phyloP scores from a whole-genome alignment of 441 rosid genomes.

The Isatis lusitanica region DNA sequence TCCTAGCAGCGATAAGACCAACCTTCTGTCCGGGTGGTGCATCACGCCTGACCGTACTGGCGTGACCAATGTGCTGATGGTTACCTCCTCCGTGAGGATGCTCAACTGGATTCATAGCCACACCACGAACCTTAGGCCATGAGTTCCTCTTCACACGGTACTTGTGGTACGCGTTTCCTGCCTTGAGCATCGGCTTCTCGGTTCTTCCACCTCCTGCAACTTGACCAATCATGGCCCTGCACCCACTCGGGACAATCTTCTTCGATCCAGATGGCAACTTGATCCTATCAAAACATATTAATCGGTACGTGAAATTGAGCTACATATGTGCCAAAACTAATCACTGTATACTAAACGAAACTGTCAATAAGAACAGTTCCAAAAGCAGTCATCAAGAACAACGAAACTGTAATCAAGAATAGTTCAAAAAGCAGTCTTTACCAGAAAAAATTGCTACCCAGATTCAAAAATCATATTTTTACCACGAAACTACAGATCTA shows the following conservation, averaged over 20 bases:
- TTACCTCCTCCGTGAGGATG: constrained; percentile 98
- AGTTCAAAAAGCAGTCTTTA: not conserved
- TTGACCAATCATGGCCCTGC: constrained; percentile 76
- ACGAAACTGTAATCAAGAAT: not conserved
- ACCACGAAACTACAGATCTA: not conserved
- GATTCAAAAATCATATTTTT: too few relatives aligned
- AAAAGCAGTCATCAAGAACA: not conserved
- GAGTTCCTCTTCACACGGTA: constrained; percentile 87
- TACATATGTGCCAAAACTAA: too few relatives aligned
- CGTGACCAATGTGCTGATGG: constrained; percentile 90
- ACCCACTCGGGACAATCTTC: constrained; percentile 71
- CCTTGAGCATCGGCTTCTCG: constrained; percentile 86
- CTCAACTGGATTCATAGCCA: constrained; percentile 95
- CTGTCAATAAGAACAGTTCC: not conserved
- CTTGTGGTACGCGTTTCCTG: constrained; percentile 88
- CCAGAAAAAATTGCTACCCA: too few relatives aligned
- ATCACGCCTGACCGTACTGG: constrained; percentile 81
- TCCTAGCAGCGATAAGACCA: constrained; percentile 89
- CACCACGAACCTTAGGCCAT: constrained; percentile 97
- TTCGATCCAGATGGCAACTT: constrained; percentile 78
- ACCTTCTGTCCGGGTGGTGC: constrained; percentile 92
- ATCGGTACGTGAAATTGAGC: not conserved
- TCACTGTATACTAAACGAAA: not conserved
- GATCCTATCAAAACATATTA: constrained; percentile 35
- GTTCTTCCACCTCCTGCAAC: constrained; percentile 92